A percentile compares a stretch with the other conserved stretches of the same genome.
Conservation (phyloP, 805 yeast species). For the Candida pseudofarinosa region DNA sequence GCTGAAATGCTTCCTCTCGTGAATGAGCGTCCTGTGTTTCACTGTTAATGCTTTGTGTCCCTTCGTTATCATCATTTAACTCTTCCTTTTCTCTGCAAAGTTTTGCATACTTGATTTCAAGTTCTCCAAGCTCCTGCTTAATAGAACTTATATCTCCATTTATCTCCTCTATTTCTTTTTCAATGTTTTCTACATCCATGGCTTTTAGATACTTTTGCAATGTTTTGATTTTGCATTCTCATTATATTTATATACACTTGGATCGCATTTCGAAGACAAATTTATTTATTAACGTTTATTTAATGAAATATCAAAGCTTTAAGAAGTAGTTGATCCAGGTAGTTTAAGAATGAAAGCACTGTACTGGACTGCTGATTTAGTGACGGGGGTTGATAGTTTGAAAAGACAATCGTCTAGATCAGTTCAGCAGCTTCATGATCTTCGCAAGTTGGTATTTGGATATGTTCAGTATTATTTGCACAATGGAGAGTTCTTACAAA, state of each 20-base stretch:
- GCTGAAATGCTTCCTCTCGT: background rate
- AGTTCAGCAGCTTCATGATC: conserved; percentile 37
- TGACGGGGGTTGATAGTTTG: conserved; percentile 30
- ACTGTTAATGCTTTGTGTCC: background rate
- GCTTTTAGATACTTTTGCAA: background rate
- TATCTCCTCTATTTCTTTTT: conserved; percentile 13
- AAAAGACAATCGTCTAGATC: conserved; percentile 28
- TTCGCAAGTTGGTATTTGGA: conserved; percentile 32
- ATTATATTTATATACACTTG: no score
- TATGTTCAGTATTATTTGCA: conserved; percentile 33
- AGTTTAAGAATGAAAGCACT: conserved; percentile 1
- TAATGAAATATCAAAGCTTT: background rate
- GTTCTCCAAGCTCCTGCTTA: conserved; percentile 13
- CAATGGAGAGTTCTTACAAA: conserved; percentile 30
- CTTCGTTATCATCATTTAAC: background rate
- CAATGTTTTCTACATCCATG: conserved; percentile 5
- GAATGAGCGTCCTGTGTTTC: background rate
- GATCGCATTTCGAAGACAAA: background rate
- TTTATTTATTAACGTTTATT: no score
- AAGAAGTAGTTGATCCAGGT: background rate
- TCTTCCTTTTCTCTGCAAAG: conserved; percentile 9
- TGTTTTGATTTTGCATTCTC: conserved; percentile 2
- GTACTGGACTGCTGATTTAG: conserved; percentile 42
- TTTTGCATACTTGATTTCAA: conserved; percentile 9
- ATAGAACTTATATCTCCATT: conserved; percentile 17